Conservation (phyloP, 2,329 filamentous ascomycete species). For the Cladophialophora carrionii region DNA sequence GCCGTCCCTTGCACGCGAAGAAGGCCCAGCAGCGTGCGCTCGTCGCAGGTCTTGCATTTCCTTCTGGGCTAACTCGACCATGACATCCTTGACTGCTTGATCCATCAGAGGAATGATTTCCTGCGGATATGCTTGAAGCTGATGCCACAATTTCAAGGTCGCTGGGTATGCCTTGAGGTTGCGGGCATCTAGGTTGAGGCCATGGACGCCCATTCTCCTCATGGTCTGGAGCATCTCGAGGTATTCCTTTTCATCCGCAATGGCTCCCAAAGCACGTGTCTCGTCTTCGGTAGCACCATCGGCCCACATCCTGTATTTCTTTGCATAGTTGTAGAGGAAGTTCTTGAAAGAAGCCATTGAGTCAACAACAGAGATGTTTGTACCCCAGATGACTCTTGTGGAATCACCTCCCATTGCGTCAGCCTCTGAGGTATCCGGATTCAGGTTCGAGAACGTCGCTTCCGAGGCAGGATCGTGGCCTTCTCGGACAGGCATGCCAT, state of each 20-base stretch:
- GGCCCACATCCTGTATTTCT: constrained; percentile 89
- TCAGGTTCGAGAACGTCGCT: constrained; percentile 67
- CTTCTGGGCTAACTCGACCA: constrained; percentile 83
- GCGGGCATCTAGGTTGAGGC: constrained; percentile 82
- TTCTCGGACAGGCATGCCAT: constrained; percentile 61
- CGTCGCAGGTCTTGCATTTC: constrained; percentile 71
- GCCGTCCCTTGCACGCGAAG: constrained; percentile 53
- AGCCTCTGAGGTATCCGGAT: constrained; percentile 89
- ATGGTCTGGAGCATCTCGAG: constrained; percentile 85
- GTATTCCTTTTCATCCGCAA: constrained; percentile 79
- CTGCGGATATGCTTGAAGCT: constrained; percentile 89
- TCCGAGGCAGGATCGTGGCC: constrained; percentile 56
- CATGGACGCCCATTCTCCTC: constrained; percentile 80
- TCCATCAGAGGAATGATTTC: constrained; percentile 98
- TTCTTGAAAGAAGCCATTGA: constrained; percentile 86
- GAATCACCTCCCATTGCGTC: constrained; percentile 81
- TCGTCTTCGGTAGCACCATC: constrained; percentile 82
- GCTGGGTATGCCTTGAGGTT: constrained; percentile 92
- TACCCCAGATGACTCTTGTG: constrained; percentile 90
- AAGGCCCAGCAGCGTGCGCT: constrained; percentile 57
- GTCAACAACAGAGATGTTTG: constrained; percentile 90
- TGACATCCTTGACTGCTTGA: constrained; percentile 87
- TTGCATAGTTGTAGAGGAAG: constrained; percentile 87
- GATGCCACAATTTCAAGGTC: constrained; percentile 92
- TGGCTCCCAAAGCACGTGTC: constrained; percentile 66